These are phyloP conservation scores for Hepatocystis sp. DNA, from an alignment of 169 alveolate species.

Conservation along the genomic window DNA sequence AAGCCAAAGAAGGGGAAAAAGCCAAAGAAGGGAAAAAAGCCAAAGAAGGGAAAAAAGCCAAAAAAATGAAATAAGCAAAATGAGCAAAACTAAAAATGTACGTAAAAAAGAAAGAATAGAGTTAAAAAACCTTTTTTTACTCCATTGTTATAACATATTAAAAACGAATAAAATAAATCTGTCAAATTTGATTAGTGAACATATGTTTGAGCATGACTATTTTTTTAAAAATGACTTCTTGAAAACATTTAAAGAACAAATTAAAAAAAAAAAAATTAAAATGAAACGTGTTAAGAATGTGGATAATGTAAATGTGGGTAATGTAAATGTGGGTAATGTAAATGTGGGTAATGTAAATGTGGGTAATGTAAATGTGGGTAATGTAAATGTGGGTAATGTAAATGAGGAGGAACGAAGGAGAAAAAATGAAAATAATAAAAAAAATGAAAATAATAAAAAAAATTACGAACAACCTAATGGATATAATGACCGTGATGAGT, in stretches of 20 bases:
- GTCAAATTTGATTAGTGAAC: constrained; percentile 1
- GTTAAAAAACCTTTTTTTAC: background rate
- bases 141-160: background rate
- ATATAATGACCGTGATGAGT: background rate
- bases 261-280: constrained; percentile 8
- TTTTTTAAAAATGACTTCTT: background rate
- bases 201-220: background rate
- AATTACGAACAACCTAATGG: background rate
- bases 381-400: too few relatives aligned
- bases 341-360: too few relatives aligned
- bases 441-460: background rate
- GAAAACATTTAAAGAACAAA: constrained; percentile 1
- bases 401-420: too few relatives aligned
- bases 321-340: too few relatives aligned
- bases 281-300: background rate
- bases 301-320: too few relatives aligned
- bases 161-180: background rate
- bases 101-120: background rate
- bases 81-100: background rate
- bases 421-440: too few relatives aligned
- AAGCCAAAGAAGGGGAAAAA: background rate
- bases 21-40: too few relatives aligned
- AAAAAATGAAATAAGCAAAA: background rate
- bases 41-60: background rate
- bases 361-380: too few relatives aligned